Percentiles rank a stretch among this genome's conserved stretches.
Evolutionary conservation across 768 basidiomycete species (phyloP).

Genomic region (Pleurotus platypus): DNA sequence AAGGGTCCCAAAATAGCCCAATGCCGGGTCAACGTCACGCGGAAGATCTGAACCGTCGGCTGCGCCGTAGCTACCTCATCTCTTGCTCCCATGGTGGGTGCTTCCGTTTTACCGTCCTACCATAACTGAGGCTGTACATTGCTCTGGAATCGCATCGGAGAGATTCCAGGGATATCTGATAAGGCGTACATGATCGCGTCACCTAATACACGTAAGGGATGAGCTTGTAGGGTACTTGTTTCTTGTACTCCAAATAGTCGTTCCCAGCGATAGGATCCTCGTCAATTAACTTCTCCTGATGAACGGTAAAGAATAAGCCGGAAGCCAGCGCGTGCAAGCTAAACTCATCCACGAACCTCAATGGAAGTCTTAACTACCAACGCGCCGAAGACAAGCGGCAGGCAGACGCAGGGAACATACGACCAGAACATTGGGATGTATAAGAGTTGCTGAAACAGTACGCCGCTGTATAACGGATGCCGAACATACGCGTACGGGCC

Average conservation of each 20-base stretch:
- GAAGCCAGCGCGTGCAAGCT: neutral
- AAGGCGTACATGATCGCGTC: no score
- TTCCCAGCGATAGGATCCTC: slow-evolving; percentile 17
- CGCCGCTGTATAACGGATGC: slow-evolving; percentile 27
- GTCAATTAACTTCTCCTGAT: slow-evolving; percentile 25
- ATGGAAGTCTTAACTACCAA: slow-evolving; percentile 29
- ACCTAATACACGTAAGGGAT: slow-evolving; percentile 22
- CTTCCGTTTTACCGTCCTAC: no score
- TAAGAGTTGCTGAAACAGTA: slow-evolving; percentile 20
- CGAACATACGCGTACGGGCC: slow-evolving; percentile 34
- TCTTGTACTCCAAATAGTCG: slow-evolving; percentile 27
- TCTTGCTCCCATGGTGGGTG: no score
- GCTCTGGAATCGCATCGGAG: no score
- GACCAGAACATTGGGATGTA: slow-evolving; percentile 28
- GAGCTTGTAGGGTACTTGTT: slow-evolving; percentile 21
- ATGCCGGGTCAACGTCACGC: no score
- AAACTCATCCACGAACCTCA: slow-evolving; percentile 19
- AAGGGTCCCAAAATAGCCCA: no score
- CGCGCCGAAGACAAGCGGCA: slow-evolving; percentile 18
- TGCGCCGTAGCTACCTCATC: no score
- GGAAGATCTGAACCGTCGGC: no score
- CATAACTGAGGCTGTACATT: no score
- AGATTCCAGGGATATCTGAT: no score
- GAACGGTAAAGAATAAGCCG: neutral
- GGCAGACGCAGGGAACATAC: slow-evolving; percentile 26